Evolutionary conservation across 1,284 basidiomycete species (phyloP).

Genomic region (Thelephora terrestris): DNA sequence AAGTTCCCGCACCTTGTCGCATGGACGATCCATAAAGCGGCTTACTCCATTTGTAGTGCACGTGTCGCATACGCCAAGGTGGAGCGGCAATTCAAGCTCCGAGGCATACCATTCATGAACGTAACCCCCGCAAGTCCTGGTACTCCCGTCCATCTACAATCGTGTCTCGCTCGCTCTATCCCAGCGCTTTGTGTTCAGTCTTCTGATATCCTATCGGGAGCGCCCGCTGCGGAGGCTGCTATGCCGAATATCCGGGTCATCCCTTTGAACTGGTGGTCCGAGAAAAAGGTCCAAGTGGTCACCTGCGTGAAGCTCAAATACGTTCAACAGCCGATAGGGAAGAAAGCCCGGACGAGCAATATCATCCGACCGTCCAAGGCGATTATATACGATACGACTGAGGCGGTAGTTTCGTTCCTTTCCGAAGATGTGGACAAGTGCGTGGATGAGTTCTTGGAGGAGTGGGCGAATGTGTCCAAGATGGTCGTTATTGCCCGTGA

Average conservation of each 20-base stretch:
- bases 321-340: conserved; percentile 74
- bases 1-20: conserved; percentile 13
- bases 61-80: conserved; percentile 85
- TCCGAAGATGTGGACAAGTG: conserved; percentile 81
- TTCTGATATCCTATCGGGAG: conserved; percentile 68
- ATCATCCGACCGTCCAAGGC: conserved; percentile 71
- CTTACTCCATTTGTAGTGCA: conserved; percentile 41
- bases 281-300: conserved; percentile 60
- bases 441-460: conserved; percentile 79
- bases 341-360: conserved; percentile 46
- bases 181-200: conserved; percentile 80
- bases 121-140: conserved; percentile 49
- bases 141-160: conserved; percentile 43
- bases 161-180: conserved; percentile 61
- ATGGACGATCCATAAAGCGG: neutral
- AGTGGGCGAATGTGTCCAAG: conserved; percentile 86
- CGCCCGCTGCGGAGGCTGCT: conserved; percentile 78
- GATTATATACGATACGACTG: conserved; percentile 79
- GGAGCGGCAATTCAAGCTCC: conserved; percentile 78
- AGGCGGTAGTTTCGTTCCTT: conserved; percentile 78
- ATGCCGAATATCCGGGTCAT: conserved; percentile 86
- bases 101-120: conserved; percentile 69
- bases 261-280: conserved; percentile 86
- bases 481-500: conserved; percentile 88
- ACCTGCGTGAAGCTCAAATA: conserved; percentile 84